Conservation (phyloP, 495 filamentous ascomycete genomes). For the Evansstolkia leycettana region DNA sequence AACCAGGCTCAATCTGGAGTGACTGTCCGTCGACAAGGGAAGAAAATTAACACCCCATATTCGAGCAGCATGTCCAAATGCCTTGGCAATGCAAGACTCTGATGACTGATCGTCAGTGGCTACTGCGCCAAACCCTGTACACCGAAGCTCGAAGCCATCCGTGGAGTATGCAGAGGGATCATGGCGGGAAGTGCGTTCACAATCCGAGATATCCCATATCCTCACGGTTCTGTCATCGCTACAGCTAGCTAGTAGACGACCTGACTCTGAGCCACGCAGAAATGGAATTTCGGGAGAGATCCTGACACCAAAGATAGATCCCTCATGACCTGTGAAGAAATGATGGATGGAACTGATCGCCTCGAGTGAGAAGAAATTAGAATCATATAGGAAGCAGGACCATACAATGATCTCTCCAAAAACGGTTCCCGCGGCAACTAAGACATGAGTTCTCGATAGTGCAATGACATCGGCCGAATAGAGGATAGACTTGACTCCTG, state of each 20-base stretch:
- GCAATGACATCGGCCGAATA: constrained; percentile 69
- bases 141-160: constrained; percentile 30
- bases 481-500: constrained; percentile 72
- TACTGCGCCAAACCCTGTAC: constrained; percentile 28
- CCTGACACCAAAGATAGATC: constrained; percentile 79
- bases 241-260: constrained; percentile 70
- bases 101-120: constrained; percentile 9
- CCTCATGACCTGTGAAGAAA: constrained; percentile 80
- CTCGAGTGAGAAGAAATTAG: constrained; percentile 2
- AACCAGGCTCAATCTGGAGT: constrained; percentile 33
- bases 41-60: constrained; percentile 79
- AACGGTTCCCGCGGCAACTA: constrained; percentile 80
- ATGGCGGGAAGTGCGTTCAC: constrained; percentile 17
- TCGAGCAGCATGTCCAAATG: constrained; percentile 75
- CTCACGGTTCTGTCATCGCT: constrained; percentile 90
- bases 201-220: constrained; percentile 69
- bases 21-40: constrained; percentile 8
- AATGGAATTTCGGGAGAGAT: constrained; percentile 50
- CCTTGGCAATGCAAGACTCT: constrained; percentile 43
- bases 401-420: constrained; percentile 90
- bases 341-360: constrained; percentile 40
- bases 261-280: constrained; percentile 17
- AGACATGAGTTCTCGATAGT: constrained; percentile 40
- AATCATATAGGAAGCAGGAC: constrained; percentile 43
- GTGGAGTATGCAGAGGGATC: constrained; percentile 28